Conservation (phyloP, 1,284 basidiomycete genomes). For the Ustilago trichophora region DNA sequence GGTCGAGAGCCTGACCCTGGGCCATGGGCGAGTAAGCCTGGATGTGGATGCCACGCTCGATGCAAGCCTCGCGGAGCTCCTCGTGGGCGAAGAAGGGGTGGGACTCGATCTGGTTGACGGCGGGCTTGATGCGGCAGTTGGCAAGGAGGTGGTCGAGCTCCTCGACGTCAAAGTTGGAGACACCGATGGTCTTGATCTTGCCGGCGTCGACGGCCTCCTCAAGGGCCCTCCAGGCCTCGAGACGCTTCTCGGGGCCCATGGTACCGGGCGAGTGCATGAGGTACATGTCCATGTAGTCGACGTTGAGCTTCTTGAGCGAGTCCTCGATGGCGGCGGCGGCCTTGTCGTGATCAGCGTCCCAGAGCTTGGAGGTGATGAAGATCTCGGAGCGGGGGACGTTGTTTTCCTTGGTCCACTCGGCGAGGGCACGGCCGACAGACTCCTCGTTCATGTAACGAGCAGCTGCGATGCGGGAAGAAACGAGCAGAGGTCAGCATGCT, state of each 20-base stretch:
- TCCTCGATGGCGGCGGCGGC: slow-evolving; percentile 62
- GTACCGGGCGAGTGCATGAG: slow-evolving; percentile 65
- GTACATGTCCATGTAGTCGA: slow-evolving; percentile 65
- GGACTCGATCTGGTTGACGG: slow-evolving; percentile 66
- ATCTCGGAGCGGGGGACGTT: slow-evolving; percentile 64
- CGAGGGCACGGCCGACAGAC: slow-evolving; percentile 64
- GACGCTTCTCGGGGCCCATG: slow-evolving; percentile 57
- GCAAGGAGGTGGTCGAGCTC: slow-evolving; percentile 63
- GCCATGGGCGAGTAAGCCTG: slow-evolving; percentile 66
- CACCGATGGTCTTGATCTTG: slow-evolving; percentile 65
- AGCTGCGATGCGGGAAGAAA: slow-evolving; percentile 13
- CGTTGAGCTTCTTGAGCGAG: slow-evolving; percentile 64
- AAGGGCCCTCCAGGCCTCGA: slow-evolving; percentile 63
- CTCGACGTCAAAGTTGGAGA: slow-evolving; percentile 66
- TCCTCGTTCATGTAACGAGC: slow-evolving; percentile 66
- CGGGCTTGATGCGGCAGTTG: slow-evolving; percentile 63
- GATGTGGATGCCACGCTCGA: slow-evolving; percentile 62
- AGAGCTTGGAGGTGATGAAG: slow-evolving; percentile 67
- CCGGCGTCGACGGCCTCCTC: slow-evolving; percentile 65
- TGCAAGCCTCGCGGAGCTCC: slow-evolving; percentile 61
- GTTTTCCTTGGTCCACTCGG: slow-evolving; percentile 55
- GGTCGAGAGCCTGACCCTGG: slow-evolving; percentile 63
- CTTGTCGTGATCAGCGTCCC: slow-evolving; percentile 64
- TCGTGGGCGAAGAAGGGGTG: slow-evolving; percentile 66
- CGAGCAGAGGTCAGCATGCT: neutral